Base-by-base conservation (phyloP, 2,329 filamentous ascomycete species). In the Tricladium varicosporioides region DNA sequence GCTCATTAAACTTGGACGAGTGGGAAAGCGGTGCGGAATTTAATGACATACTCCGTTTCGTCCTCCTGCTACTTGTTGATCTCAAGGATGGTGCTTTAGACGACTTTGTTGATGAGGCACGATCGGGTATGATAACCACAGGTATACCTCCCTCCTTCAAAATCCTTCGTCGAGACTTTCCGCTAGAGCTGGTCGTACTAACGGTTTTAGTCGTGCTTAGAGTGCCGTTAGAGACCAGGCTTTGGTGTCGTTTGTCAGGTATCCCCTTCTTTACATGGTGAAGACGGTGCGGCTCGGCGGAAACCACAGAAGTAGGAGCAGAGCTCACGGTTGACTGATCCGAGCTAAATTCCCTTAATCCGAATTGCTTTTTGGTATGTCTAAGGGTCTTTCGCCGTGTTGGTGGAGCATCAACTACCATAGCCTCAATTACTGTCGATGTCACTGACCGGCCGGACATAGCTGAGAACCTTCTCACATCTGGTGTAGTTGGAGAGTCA, bases 111-210 rank as follows among this genome's bases (percentile, higher is more conserved):
- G 69, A 71, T 15, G 83, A 81, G 14, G 71, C 74, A 14, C 84
- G 80, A 54, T 82, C 79, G 5, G 84, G 84, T 51, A 87, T 79
- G 16, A 87, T 76, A 5, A 86, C 77, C 7, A 87, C 84, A 1
- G 84, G 84, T 9, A 87, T 83, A 2, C 75, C 82, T 7, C 84
- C 84, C 53, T 71, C 80, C 61, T 80, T 85, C 74, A 80, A 78
- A 2, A 87, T 73, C 32, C 85, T 81, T 14, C 79, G 78, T n/a
- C 84, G 75, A 3, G 81, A 81, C 63, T 76, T 82, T 7, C 74
- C 74, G 61, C 80, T 85, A 0, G 78, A 76, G 79, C 63, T 62
- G 19, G 56, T 72, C 5, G 81, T 82, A 59, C 74, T 80, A 18
- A 69, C 62, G 0, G 81, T 81, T 3, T 27, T 27, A 27, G 22